Conservation (phyloP, 306 rosid genomes). For the Sicyos baderoa region DNA sequence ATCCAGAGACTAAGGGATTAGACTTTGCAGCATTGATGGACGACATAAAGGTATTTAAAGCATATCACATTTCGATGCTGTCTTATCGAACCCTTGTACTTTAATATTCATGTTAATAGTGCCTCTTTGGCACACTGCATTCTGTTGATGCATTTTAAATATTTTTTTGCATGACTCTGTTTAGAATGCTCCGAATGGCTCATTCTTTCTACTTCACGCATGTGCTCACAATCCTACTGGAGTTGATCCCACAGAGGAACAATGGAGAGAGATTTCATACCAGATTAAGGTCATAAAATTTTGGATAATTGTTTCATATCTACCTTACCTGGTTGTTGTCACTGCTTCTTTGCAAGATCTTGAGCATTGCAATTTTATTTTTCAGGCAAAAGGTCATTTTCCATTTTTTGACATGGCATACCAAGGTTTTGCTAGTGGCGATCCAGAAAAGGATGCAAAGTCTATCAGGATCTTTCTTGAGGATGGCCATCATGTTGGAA, state of each 20-base stretch:
- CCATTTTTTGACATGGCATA: conserved; percentile 97
- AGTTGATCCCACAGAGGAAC: conserved; percentile 88
- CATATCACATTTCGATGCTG: conserved; percentile 5
- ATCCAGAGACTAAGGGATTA: conserved; percentile 77
- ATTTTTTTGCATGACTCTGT: conserved; percentile 7
- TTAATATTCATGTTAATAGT: not conserved
- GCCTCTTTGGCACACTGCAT: not conserved
- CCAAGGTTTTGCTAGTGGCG: conserved; percentile 99
- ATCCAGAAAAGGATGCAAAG: conserved; percentile 77
- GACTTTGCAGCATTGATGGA: conserved; percentile 76
- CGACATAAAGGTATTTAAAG: conserved; percentile 44
- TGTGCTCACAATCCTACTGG: conserved; percentile 99
- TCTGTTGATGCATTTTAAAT: not conserved
- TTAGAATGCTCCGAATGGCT: conserved; percentile 91
- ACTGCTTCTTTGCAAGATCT: conserved; percentile 7
- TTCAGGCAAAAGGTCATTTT: conserved; percentile 82
- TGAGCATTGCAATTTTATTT: conserved; percentile 18
- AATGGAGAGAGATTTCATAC: conserved; percentile 85
- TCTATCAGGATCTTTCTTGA: conserved; percentile 79
- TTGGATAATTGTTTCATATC: conserved; percentile 13
- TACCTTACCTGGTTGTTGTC: not conserved
- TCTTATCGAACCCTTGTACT: not conserved
- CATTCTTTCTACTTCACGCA: conserved; percentile 92
- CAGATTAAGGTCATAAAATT: conserved; percentile 49
- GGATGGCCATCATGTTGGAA: conserved; percentile 80